These are phyloP conservation scores for Vanderwaltozyma polyspora DNA, from an alignment of 805 yeast species.

Conservation along the genomic window DNA sequence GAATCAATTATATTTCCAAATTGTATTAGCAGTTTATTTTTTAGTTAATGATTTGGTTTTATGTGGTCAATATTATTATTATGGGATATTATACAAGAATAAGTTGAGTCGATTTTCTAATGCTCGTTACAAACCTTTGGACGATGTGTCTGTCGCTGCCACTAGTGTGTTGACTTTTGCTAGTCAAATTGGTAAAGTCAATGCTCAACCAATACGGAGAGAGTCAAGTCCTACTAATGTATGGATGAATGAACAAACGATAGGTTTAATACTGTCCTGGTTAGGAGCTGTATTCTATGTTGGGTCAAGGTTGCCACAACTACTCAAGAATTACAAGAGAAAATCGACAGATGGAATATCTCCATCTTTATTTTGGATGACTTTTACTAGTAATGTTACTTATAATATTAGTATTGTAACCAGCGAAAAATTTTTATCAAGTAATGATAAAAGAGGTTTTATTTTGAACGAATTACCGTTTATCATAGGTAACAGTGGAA, in stretches of 20 bases:
- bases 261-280: conserved; percentile 59
- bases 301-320: conserved; percentile 74
- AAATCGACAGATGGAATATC: conserved; percentile 84
- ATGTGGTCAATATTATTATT: conserved; percentile 62
- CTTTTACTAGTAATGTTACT: conserved; percentile 64
- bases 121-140: background rate
- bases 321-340: conserved; percentile 61
- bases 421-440: conserved; percentile 41
- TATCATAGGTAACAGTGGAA: conserved; percentile 76
- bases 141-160: background rate
- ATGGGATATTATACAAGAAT: conserved; percentile 30
- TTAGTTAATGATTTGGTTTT: conserved; percentile 59
- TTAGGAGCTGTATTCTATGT: conserved; percentile 64
- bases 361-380: conserved; percentile 66
- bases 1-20: conserved; percentile 68
- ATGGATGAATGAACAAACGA: background rate
- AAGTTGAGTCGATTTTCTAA: conserved; percentile 10
- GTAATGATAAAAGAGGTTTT: conserved; percentile 34
- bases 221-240: background rate
- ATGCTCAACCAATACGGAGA: background rate
- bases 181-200: background rate
- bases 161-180: background rate
- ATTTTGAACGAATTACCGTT: conserved; percentile 67
- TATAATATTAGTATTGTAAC: conserved; percentile 67
- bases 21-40: conserved; percentile 62